Conservation (phyloP, 2,329 filamentous ascomycete species). For the Cercospora sesami region DNA sequence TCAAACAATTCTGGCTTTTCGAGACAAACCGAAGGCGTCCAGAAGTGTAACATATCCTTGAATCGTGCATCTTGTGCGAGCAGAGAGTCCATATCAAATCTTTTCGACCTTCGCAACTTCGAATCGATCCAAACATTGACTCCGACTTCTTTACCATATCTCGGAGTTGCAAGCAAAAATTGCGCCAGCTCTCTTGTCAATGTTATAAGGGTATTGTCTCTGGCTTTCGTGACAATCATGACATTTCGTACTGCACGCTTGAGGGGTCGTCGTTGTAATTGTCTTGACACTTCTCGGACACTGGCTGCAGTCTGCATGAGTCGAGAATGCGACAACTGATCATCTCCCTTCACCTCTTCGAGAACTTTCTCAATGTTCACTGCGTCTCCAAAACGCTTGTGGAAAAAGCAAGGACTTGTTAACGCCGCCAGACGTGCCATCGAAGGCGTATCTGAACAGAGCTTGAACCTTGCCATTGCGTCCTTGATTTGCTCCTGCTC, state of each 20-base stretch:
- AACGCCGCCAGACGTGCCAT: slow-evolving; percentile 61
- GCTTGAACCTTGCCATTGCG: slow-evolving; percentile 33
- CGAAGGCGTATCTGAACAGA: slow-evolving; percentile 34
- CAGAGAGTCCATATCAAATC: slow-evolving; percentile 76
- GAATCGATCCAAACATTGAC: slow-evolving; percentile 98
- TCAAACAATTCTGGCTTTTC: slow-evolving; percentile 92
- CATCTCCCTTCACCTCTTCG: slow-evolving; percentile 86
- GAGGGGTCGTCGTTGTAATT: slow-evolving; percentile 87
- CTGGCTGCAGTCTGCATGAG: slow-evolving; percentile 93
- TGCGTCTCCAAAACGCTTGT: slow-evolving; percentile 92
- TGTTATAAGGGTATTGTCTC: slow-evolving; percentile 88
- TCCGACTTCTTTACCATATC: slow-evolving; percentile 85
- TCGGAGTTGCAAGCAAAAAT: slow-evolving; percentile 85
- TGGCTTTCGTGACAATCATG: slow-evolving; percentile 98
- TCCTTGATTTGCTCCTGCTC: slow-evolving; percentile 33
- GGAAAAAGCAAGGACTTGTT: slow-evolving; percentile 95
- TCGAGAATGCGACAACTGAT: slow-evolving; percentile 88
- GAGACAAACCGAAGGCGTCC: slow-evolving; percentile 96
- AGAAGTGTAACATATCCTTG: slow-evolving; percentile 84
- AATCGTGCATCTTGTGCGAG: slow-evolving; percentile 73
- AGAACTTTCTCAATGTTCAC: slow-evolving; percentile 93
- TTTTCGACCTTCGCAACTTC: slow-evolving; percentile 82
- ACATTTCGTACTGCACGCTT: slow-evolving; percentile 88
- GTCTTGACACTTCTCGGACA: slow-evolving; percentile 92
- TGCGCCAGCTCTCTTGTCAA: slow-evolving; percentile 82